These are phyloP conservation scores for Schwanniomyces polymorphus DNA, from an alignment of 805 yeast genomes.

Conservation along the genomic window DNA sequence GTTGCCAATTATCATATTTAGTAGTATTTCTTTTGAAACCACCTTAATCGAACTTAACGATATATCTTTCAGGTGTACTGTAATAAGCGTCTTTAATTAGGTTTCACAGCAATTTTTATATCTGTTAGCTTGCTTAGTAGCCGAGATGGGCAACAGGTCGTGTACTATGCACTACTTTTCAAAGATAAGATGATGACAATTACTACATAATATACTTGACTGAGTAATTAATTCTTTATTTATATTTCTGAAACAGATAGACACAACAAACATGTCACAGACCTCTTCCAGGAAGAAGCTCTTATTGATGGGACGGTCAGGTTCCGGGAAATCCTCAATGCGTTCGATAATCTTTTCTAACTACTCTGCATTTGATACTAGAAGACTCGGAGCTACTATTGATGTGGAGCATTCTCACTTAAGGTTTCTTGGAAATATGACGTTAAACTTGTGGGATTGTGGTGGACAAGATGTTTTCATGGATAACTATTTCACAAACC, in stretches of 20 bases:
- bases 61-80: too few species aligned
- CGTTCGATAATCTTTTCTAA: constrained; percentile 93
- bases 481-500: constrained; percentile 89
- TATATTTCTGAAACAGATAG: background rate
- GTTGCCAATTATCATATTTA: too few species aligned
- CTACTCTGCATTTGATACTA: constrained; percentile 94
- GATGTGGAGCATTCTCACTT: constrained; percentile 98
- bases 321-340: constrained; percentile 98
- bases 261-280: constrained; percentile 18
- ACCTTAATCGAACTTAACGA: too few species aligned
- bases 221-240: background rate
- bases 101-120: too few species aligned
- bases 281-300: constrained; percentile 39
- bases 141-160: background rate
- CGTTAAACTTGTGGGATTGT: constrained; percentile 95
- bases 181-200: constrained; percentile 1
- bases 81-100: too few species aligned
- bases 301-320: constrained; percentile 79
- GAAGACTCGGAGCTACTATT: constrained; percentile 93
- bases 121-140: too few species aligned
- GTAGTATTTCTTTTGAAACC: too few species aligned
- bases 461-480: constrained; percentile 97
- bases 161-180: background rate
- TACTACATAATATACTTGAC: background rate
- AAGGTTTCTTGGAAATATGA: constrained; percentile 91